Conservation (phyloP, 768 basidiomycete species). For the Naganishia onofrii region DNA sequence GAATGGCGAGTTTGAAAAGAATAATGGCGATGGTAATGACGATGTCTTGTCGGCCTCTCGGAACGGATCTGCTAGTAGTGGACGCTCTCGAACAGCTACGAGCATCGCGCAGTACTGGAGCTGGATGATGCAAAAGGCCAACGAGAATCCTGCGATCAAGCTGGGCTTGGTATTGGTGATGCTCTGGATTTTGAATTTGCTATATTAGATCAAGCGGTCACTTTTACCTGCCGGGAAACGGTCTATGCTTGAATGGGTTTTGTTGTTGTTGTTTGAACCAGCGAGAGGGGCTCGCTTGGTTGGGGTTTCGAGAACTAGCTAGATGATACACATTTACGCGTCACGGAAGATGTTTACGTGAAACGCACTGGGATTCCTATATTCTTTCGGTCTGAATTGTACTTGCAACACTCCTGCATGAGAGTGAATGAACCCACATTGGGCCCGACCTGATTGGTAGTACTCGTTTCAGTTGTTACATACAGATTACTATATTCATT, state of each 20-base stretch:
- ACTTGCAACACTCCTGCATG: background rate
- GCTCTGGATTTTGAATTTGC: slow-evolving; percentile 67
- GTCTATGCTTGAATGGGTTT: background rate
- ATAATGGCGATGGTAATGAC: background rate
- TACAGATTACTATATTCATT: background rate
- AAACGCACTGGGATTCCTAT: background rate
- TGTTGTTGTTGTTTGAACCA: background rate
- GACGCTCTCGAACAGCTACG: slow-evolving; percentile 43
- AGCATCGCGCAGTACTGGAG: slow-evolving; percentile 31
- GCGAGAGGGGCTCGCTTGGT: slow-evolving; percentile 1
- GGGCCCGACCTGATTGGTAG: background rate
- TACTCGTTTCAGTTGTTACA: background rate
- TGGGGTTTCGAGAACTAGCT: background rate
- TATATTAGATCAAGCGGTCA: slow-evolving; percentile 52
- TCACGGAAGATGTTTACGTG: background rate
- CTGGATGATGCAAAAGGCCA: slow-evolving; percentile 43
- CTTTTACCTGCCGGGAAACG: background rate
- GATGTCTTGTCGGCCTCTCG: slow-evolving; percentile 35
- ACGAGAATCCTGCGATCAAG: slow-evolving; percentile 56
- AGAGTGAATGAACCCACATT: background rate
- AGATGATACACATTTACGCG: background rate
- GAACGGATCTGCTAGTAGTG: slow-evolving; percentile 21
- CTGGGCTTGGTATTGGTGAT: slow-evolving; percentile 54
- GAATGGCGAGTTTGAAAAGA: slow-evolving; percentile 15
- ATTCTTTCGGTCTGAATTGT: slow-evolving; percentile 9